Conservation (phyloP, 306 rosid species). For the Rosa rugosa region DNA sequence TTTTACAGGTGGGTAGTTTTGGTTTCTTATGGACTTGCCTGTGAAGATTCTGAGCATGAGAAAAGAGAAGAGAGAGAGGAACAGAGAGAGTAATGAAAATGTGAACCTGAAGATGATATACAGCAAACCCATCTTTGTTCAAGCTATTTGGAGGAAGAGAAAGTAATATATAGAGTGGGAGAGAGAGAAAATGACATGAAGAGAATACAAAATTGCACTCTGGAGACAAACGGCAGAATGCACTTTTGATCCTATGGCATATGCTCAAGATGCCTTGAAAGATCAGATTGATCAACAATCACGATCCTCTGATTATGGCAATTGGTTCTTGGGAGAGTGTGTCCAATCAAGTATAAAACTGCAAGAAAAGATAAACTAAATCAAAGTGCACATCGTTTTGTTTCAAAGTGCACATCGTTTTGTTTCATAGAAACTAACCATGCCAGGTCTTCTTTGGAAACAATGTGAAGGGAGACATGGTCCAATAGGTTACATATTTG, state of each 20-base stretch:
- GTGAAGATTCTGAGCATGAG: conserved; percentile 27
- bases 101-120: conserved; percentile 31
- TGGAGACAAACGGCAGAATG: not conserved
- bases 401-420: too few species aligned
- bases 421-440: not conserved
- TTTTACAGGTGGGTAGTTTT: conserved; percentile 54
- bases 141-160: not conserved
- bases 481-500: too few species aligned
- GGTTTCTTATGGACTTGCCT: conserved; percentile 56
- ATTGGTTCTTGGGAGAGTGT: not conserved
- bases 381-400: not conserved
- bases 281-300: not conserved
- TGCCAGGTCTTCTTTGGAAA: not conserved
- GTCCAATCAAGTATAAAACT: not conserved
- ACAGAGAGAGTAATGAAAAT: conserved; percentile 21
- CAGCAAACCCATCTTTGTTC: conserved; percentile 36
- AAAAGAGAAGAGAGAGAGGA: conserved; percentile 25
- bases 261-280: not conserved
- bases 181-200: not conserved
- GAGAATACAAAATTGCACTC: not conserved
- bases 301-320: not conserved
- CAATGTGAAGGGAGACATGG: too few species aligned
- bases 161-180: not conserved
- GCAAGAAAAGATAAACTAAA: too few species aligned
- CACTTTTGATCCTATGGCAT: not conserved